Evolutionary conservation across 75 land plant species (phyloP).

Genomic region (Cupressus sempervirens): DNA sequence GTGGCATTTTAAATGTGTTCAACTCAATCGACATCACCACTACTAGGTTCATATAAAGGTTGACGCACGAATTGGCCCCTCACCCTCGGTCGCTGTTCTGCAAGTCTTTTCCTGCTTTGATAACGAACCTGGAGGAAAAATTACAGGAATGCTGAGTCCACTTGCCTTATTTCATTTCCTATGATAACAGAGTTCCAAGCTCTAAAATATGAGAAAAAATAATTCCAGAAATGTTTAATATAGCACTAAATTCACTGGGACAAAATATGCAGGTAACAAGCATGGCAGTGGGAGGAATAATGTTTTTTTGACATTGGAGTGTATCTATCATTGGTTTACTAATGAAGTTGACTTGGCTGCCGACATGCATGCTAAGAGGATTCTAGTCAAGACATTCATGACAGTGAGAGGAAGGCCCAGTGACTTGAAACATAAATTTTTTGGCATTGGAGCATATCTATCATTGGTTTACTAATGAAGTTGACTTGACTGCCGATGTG

Average conservation of each 20-base stretch:
- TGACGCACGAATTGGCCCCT: conserved; percentile 81
- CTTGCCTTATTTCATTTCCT: not conserved
- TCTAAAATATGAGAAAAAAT: not conserved
- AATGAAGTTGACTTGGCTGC: not conserved
- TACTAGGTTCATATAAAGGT: conserved; percentile 13
- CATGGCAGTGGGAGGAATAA: not conserved
- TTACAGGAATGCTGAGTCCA: not conserved
- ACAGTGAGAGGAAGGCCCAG: not conserved
- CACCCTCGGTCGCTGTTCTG: conserved; percentile 75
- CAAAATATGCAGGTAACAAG: not conserved
- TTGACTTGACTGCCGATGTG: not conserved
- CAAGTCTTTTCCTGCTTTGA: conserved; percentile 81
- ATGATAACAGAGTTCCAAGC: not conserved
- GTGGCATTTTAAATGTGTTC: not conserved
- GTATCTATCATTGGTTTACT: not conserved
- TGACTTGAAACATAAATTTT: too few species aligned
- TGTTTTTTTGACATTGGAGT: not conserved
- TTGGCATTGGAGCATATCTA: not conserved
- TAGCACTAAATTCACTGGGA: not conserved
- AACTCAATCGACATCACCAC: conserved; percentile 1
- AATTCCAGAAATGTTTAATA: not conserved
- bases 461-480: not conserved
- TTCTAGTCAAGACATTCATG: not conserved
- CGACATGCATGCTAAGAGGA: not conserved
- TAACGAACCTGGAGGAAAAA: conserved; percentile 59